Conservation (phyloP, 169 alveolate genomes). For the Plasmodium chabaudi region DNA sequence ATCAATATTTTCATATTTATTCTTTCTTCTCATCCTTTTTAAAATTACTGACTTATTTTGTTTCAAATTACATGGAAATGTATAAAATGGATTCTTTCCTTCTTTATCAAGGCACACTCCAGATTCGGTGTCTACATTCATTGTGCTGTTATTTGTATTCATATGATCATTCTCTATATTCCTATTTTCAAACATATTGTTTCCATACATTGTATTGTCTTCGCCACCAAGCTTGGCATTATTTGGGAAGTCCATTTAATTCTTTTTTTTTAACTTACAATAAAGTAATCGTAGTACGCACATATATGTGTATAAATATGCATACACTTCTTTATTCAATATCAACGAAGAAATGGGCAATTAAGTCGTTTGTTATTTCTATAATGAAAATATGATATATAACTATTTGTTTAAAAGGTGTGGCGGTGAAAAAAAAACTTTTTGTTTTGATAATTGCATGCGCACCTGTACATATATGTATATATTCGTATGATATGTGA, state of each 20-base stretch:
- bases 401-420: too few relatives aligned
- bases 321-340: too few relatives aligned
- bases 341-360: too few relatives aligned
- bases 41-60: background rate
- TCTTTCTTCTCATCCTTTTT: background rate
- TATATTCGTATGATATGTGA: too few relatives aligned
- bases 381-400: too few relatives aligned
- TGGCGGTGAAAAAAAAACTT: too few relatives aligned
- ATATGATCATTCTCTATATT: slow-evolving; percentile 23
- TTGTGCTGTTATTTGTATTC: slow-evolving; percentile 10
- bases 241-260: slow-evolving; percentile 36
- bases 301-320: too few relatives aligned
- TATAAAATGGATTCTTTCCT: too few relatives aligned
- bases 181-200: slow-evolving; percentile 24
- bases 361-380: too few relatives aligned
- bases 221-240: slow-evolving; percentile 43
- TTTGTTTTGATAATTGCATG: too few relatives aligned
- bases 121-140: slow-evolving; percentile 11
- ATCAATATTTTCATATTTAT: slow-evolving; percentile 52
- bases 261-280: background rate
- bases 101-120: background rate
- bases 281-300: too few relatives aligned
- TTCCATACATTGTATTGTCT: slow-evolving; percentile 6
- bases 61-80: background rate
- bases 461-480: too few relatives aligned